Evolutionary conservation across 139 green algal species (phyloP), one percentile per base, ranked within the genome.

Genomic region (Tetradesmus obliquus): DNA sequence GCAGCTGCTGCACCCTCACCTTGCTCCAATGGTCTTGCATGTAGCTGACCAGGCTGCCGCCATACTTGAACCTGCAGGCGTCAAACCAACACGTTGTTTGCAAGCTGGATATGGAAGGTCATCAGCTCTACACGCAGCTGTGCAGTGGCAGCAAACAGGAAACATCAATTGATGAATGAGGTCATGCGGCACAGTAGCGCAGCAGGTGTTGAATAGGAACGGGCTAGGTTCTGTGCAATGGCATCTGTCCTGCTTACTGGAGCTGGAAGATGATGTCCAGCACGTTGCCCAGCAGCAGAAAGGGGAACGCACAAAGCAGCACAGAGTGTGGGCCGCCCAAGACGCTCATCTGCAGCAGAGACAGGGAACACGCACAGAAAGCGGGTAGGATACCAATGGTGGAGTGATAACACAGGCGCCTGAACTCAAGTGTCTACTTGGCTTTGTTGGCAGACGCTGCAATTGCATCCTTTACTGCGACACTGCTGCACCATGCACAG

Each of bases 21-120:
- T 80, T 80, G 72, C 72, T 80, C 72, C 72, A 80, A 22, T 80
- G 72, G 72, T 80, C 72, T 9, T 80, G 72, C 72, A 80, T 7
- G 22, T 51, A 51, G 72, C 8, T 80, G 19, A 80, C 8, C 72
- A 80, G 8, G 72, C 22, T 80, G 72, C 72, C 72, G 8, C 22
- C 72, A 17, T 20, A 80, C 22, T 80, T 80, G 72, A 80, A 80
- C 72, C 72, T 80, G 72, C 72, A 45, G 20, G 19, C 69, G 20
- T 7, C 9, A n/a, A 7, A 7, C 72, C 15, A 10, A 71, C 60
- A 71, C 60, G 19, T 3, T 19, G 9, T 3, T 20, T 71, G 9
- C 7, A 71, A 71, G 19, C 60, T 45, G 32, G 32, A 45, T 45
- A 45, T 45, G 32, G 32, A 45, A 45, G 32, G 32, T 45, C 32